Base-by-base conservation (phyloP, 1,284 basidiomycete genomes). In the Papiliotrema nemorosa region DNA sequence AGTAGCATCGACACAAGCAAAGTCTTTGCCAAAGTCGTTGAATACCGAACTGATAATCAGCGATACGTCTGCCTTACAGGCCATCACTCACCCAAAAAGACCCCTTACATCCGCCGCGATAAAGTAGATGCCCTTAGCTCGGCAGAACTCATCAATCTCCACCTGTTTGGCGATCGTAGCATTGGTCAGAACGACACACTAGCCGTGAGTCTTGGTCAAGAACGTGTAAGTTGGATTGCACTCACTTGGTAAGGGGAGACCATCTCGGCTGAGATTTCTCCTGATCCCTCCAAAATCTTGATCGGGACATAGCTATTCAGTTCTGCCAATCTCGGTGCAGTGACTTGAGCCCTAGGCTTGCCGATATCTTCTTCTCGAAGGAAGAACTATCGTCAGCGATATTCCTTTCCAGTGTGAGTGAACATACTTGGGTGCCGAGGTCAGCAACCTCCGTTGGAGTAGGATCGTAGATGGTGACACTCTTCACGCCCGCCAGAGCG, bases 281-380 rank as follows among this genome's bases (percentile, higher is more conserved):
- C 83, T 64, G 54, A 77, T 67, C 50, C 89, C 85, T 59, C 82
- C 81, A 53, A 90, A 78, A 75, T 87, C 80, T 87, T 84, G 52
- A 98, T 87, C 42, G 94, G 96, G 2, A 97, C 94, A 71, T 99
- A 99, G 14, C 88, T 82, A 72, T 99, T 99, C 53, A 99, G 80
- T 74, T 98, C 96, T 27, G 93, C 86, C 44, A 99, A 79, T 50
- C 96, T 84, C n/a, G 90, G 84, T 44, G 86, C 82, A 16, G 91
- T 90, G 16, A 87, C 91, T 49, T 84, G 81, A 49, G 90, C 96
- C 58, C 96, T 82, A 25, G 90, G 80, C 67, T 88, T 87, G 53
- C 92, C 94, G 46, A 97, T 69, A 70, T 99, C 96, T 50, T 82
- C 82, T 69, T 85, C 77, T 25, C 92, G 86, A 47, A 99, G 82